phyloP scores from a whole-genome alignment of 202 grass and related monocot genomes.

The Zoysia matrella region DNA sequence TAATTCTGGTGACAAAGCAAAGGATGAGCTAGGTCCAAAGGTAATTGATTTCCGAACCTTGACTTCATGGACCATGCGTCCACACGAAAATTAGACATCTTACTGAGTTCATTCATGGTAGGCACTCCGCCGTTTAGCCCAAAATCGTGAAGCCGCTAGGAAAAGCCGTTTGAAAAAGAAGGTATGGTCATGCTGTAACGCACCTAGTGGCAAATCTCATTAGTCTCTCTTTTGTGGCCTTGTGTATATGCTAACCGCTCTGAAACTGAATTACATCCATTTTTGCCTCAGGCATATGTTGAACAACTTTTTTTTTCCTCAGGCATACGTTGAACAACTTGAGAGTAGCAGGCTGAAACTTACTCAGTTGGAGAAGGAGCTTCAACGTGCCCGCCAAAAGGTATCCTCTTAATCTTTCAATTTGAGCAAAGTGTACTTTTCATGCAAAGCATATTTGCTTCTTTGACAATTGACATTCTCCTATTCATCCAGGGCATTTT shows the following conservation, averaged over 20 bases:
- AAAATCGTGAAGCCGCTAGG: constrained; percentile 91
- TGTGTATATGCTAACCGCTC: not conserved
- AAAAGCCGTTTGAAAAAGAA: constrained; percentile 95
- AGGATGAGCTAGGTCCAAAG: constrained; percentile 73
- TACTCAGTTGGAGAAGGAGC: constrained; percentile 72
- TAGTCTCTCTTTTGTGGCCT: not conserved
- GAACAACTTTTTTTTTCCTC: constrained; percentile 49
- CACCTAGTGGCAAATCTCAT: not conserved
- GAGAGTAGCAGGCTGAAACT: not conserved
- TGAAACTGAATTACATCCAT: not conserved
- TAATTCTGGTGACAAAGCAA: constrained; percentile 61
- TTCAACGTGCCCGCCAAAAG: constrained; percentile 69
- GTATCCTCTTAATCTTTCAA: constrained; percentile 33
- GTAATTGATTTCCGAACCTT: constrained; percentile 35
- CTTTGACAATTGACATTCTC: not conserved
- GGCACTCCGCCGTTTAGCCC: constrained; percentile 75
- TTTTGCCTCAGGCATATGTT: constrained; percentile 62
- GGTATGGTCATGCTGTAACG: constrained; percentile 33
- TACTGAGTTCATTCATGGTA: constrained; percentile 42
- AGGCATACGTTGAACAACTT: too few relatives aligned
- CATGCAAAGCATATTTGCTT: too few relatives aligned
- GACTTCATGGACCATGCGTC: constrained; percentile 13
- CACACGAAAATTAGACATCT: not conserved
- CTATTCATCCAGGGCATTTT: constrained; percentile 62
- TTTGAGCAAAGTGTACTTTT: not conserved